Conservation (phyloP, 257 asterid genomes). For the Misopates orontium region DNA sequence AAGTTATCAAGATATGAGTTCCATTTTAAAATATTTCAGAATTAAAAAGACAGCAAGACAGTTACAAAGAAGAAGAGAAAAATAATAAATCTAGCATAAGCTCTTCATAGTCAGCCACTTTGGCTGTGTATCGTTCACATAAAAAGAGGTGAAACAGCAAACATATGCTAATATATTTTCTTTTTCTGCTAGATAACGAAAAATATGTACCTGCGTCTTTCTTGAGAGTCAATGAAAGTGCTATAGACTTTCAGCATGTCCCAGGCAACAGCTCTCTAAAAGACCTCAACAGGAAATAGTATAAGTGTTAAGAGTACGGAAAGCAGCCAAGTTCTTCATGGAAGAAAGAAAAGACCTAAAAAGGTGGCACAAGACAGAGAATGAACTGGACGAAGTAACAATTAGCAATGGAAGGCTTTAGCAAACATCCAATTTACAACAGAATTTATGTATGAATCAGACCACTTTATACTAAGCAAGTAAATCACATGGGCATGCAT, state of each 20-base stretch:
- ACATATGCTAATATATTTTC: slow-evolving; percentile 4
- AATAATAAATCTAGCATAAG: slow-evolving; percentile 20
- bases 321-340: slow-evolving; percentile 9
- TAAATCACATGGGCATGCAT: slow-evolving; percentile 5
- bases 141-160: slow-evolving; percentile 21
- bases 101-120: background rate
- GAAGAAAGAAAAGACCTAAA: slow-evolving; percentile 21
- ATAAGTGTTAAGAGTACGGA: slow-evolving; percentile 26
- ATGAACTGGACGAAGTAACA: background rate
- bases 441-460: slow-evolving; percentile 7
- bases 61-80: slow-evolving; percentile 15
- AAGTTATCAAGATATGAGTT: slow-evolving; percentile 1
- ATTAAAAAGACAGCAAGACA: slow-evolving; percentile 10
- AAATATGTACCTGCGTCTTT: slow-evolving; percentile 68
- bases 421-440: slow-evolving; percentile 8
- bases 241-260: slow-evolving; percentile 92
- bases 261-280: slow-evolving; percentile 96
- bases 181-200: slow-evolving; percentile 1
- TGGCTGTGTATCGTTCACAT: background rate
- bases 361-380: background rate
- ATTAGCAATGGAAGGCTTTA: slow-evolving; percentile 15
- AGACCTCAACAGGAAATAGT: slow-evolving; percentile 35
- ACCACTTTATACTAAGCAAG: background rate
- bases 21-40: slow-evolving; percentile 1
- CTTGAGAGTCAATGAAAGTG: slow-evolving; percentile 80